A percentile compares a stretch with the other conserved stretches of the same genome.
These are phyloP conservation scores for Trichoderma hamatum DNA, from an alignment of 2,329 filamentous ascomycete genomes.

Conservation along the genomic window DNA sequence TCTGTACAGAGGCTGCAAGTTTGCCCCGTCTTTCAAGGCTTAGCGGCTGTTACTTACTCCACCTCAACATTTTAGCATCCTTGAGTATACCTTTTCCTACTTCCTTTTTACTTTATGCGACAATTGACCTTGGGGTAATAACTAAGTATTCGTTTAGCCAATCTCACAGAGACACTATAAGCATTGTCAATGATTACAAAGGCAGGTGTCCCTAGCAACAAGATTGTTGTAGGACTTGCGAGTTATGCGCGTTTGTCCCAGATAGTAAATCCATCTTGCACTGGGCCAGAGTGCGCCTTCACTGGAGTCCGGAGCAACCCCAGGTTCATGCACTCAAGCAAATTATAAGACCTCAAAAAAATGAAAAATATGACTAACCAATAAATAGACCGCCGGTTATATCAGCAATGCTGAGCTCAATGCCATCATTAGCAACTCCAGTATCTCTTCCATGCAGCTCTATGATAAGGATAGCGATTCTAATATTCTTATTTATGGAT, in stretches of 20 bases:
- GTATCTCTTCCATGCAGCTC: neutral
- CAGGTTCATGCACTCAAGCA: neutral
- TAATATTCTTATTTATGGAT: neutral
- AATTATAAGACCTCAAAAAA: neutral
- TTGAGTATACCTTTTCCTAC: no score
- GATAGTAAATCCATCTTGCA: neutral
- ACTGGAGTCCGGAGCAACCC: neutral
- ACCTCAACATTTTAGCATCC: no score
- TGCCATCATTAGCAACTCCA: neutral
- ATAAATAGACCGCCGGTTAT: neutral
- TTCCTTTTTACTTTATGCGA: no score
- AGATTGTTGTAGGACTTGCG: neutral
- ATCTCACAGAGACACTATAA: neutral
- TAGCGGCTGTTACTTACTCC: no score
- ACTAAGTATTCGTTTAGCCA: neutral
- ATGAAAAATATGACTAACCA: neutral
- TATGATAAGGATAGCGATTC: neutral
- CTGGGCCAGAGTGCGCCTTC: neutral
- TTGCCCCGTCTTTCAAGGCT: no score
- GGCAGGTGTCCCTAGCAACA: neutral
- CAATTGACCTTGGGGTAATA: no score
- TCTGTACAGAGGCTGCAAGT: no score
- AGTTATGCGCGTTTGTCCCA: neutral
- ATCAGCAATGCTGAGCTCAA: neutral
- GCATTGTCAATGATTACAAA: neutral